Evolutionary conservation across 805 yeast genomes (phyloP).

Genomic region (Starmerella stellata): DNA sequence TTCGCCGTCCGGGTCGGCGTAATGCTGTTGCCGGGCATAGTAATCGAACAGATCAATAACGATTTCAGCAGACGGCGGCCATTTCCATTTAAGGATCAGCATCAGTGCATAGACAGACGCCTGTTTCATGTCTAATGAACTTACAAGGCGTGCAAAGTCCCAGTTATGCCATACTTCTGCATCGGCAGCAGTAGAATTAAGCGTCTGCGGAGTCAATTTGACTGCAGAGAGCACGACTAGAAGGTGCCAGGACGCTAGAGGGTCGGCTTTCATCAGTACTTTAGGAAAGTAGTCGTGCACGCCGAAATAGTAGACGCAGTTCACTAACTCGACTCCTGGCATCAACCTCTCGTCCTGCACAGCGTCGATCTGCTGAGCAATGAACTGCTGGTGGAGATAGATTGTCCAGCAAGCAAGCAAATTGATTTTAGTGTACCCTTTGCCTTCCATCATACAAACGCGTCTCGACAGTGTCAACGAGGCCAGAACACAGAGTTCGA

Average conservation of each 20-base stretch:
- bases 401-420: conserved; percentile 5
- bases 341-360: not conserved
- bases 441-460: not conserved
- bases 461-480: conserved; percentile 2
- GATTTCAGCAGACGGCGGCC: conserved; percentile 13
- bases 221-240: conserved; percentile 3
- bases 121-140: not conserved
- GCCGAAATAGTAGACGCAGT: not conserved
- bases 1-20: conserved; percentile 16
- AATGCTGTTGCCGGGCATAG: conserved; percentile 12
- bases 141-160: conserved; percentile 2
- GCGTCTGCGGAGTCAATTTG: no score
- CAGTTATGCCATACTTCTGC: conserved; percentile 2
- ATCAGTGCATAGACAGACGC: conserved; percentile 5
- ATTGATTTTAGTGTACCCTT: not conserved
- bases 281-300: conserved; percentile 1
- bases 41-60: conserved; percentile 10
- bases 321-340: conserved; percentile 8
- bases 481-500: conserved; percentile 2
- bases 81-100: conserved; percentile 12
- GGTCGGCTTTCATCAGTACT: not conserved
- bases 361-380: conserved; percentile 7
- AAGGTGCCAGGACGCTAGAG: conserved; percentile 8
- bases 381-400: conserved; percentile 5
- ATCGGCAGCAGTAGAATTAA: no score